Conservation (phyloP, 2,329 filamentous ascomycete species). For the Fusarium sp. region DNA sequence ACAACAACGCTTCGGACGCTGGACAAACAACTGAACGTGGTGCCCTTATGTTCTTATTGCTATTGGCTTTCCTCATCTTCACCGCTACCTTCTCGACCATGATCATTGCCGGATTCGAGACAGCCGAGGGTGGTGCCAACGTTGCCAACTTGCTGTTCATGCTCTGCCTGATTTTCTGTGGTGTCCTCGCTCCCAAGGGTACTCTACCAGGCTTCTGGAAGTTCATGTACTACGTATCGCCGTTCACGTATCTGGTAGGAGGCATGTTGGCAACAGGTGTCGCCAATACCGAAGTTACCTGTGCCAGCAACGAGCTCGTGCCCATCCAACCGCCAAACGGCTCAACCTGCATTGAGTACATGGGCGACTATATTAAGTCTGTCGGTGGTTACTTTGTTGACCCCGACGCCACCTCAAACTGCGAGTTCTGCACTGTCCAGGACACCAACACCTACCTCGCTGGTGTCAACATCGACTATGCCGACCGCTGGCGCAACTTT, state of each 20-base stretch:
- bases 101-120: conserved; percentile 76
- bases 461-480: conserved; percentile 64
- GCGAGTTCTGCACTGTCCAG: conserved; percentile 68
- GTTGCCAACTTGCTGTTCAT: conserved; percentile 75
- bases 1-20: conserved; percentile 74
- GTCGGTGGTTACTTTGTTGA: conserved; percentile 69
- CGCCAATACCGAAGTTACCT: conserved; percentile 74
- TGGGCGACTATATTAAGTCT: conserved; percentile 61
- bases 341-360: conserved; percentile 71
- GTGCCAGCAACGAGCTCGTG: conserved; percentile 77
- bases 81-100: conserved; percentile 84
- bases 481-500: conserved; percentile 76
- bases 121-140: conserved; percentile 75
- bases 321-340: conserved; percentile 70
- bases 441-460: conserved; percentile 67
- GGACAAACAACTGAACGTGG: conserved; percentile 76
- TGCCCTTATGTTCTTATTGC: conserved; percentile 81
- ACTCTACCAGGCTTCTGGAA: conserved; percentile 67
- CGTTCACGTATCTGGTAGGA: conserved; percentile 84
- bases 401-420: conserved; percentile 59
- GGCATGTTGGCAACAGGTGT: conserved; percentile 79
- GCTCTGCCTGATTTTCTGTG: conserved; percentile 62
- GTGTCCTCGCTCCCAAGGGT: conserved; percentile 53
- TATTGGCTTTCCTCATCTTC: conserved; percentile 82
- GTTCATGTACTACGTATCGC: conserved; percentile 75